Conservation (phyloP, 768 basidiomycete genomes). For the Arthromyces matolae region DNA sequence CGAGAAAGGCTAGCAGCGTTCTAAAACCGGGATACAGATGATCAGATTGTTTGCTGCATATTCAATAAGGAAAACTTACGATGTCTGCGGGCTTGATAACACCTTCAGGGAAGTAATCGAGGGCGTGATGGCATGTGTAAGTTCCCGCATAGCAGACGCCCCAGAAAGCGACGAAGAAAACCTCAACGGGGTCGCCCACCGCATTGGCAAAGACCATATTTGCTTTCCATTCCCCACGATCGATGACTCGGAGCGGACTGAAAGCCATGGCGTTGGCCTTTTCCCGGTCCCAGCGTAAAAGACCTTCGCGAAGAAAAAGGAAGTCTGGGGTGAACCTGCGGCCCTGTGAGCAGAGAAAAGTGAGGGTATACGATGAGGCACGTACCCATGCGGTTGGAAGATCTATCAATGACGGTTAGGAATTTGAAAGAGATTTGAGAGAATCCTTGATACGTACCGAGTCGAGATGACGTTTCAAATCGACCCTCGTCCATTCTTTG, state of each 20-base stretch:
- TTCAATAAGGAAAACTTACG: too few species aligned
- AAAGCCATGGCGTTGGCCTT: not conserved
- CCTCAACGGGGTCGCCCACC: not conserved
- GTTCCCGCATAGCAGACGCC: not conserved
- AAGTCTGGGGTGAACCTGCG: not conserved
- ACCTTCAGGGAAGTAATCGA: not conserved
- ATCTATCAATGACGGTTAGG: not conserved
- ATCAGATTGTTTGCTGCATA: too few species aligned
- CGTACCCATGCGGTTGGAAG: not conserved
- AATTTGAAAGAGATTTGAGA: not conserved
- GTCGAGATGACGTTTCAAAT: not conserved
- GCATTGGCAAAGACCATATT: not conserved
- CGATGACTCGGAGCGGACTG: not conserved
- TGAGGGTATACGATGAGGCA: not conserved
- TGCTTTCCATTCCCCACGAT: not conserved
- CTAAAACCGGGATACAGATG: not conserved
- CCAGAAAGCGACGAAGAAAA: not conserved
- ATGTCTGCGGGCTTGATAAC: not conserved
- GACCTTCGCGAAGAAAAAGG: not conserved
- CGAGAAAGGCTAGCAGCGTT: not conserved
- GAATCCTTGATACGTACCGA: not conserved
- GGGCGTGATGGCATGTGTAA: not conserved
- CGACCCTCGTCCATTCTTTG: not conserved
- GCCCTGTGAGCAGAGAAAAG: not conserved
- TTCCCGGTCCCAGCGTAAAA: slow-evolving; percentile 1